Evolutionary conservation across 1,284 basidiomycete species (phyloP).

Genomic region (Melampsora abietis-canadensis): DNA sequence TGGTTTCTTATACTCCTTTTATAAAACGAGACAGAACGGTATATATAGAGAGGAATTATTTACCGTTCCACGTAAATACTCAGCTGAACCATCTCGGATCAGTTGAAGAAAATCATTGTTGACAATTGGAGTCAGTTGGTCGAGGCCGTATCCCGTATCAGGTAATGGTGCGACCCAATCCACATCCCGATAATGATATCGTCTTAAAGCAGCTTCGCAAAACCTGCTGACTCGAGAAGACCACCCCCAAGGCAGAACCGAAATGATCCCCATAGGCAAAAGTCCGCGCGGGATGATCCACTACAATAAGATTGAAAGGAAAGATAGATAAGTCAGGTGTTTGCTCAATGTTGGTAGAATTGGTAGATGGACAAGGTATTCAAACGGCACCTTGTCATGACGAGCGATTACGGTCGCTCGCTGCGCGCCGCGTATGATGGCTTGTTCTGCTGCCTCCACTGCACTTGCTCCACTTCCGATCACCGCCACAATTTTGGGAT

Average conservation of each 20-base stretch:
- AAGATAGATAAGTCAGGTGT: neutral
- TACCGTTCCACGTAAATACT: conserved; percentile 28
- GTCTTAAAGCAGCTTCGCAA: conserved; percentile 9
- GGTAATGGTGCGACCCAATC: conserved; percentile 28
- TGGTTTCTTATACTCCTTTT: too few species aligned
- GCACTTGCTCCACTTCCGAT: conserved; percentile 43
- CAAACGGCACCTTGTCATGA: neutral
- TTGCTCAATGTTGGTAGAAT: neutral
- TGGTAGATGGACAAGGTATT: neutral
- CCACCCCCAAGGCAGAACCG: conserved; percentile 14
- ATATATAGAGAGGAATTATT: neutral
- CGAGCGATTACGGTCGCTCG: conserved; percentile 3
- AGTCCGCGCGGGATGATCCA: conserved; percentile 40
- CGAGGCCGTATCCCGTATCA: conserved; percentile 9
- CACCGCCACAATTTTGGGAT: conserved; percentile 24
- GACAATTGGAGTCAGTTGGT: conserved; percentile 39
- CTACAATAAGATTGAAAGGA: neutral
- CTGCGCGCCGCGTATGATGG: conserved; percentile 1
- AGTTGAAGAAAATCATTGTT: conserved; percentile 33
- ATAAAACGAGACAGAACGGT: too few species aligned
- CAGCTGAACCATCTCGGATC: conserved; percentile 20
- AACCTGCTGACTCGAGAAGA: conserved; percentile 9
- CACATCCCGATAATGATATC: conserved; percentile 29
- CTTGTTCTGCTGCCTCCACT: conserved; percentile 37
- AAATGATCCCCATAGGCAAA: conserved; percentile 11